A percentile compares a stretch with the other conserved stretches of the same genome.
Evolutionary conservation across 2,329 filamentous ascomycete species (phyloP).

Genomic region (Trichoderma sp.): DNA sequence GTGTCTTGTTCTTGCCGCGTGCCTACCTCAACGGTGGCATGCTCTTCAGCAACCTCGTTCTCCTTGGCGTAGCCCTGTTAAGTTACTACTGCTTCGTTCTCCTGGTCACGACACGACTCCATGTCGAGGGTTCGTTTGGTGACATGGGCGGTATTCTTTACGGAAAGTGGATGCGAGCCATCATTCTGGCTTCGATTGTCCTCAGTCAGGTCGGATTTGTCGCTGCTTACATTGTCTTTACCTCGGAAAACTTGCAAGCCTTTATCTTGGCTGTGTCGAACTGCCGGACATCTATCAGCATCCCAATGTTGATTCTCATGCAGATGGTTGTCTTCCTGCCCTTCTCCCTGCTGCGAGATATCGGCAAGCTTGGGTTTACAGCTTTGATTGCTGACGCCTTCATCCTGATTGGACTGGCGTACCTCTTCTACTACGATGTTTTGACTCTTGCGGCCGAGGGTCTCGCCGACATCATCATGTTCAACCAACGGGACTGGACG

Average conservation of each 20-base stretch:
- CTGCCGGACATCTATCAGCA: slow-evolving; percentile 79
- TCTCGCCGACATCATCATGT: slow-evolving; percentile 79
- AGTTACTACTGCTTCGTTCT: slow-evolving; percentile 98
- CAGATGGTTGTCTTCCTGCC: slow-evolving; percentile 95
- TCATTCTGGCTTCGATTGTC: slow-evolving; percentile 90
- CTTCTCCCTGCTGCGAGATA: slow-evolving; percentile 89
- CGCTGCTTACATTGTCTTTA: slow-evolving; percentile 94
- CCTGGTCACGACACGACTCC: slow-evolving; percentile 79
- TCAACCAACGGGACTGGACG: slow-evolving; percentile 91
- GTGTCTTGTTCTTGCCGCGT: slow-evolving; percentile 86
- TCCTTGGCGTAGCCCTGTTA: slow-evolving; percentile 78
- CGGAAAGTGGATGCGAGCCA: slow-evolving; percentile 80
- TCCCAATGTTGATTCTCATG: slow-evolving; percentile 87
- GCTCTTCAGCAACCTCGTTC: slow-evolving; percentile 89
- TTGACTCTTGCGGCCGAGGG: slow-evolving; percentile 74
- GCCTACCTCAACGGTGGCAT: slow-evolving; percentile 96
- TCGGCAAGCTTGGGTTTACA: slow-evolving; percentile 94
- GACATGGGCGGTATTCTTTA: slow-evolving; percentile 93
- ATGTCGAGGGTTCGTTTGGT: slow-evolving; percentile 90
- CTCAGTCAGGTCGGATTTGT: slow-evolving; percentile 95
- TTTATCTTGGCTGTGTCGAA: slow-evolving; percentile 89
- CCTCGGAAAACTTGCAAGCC: slow-evolving; percentile 89
- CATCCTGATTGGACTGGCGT: slow-evolving; percentile 86
- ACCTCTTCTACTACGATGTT: slow-evolving; percentile 94
- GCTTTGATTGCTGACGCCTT: slow-evolving; percentile 92